Base-by-base conservation (phyloP, 805 yeast genomes). In the Jamesozyma hellenica region DNA sequence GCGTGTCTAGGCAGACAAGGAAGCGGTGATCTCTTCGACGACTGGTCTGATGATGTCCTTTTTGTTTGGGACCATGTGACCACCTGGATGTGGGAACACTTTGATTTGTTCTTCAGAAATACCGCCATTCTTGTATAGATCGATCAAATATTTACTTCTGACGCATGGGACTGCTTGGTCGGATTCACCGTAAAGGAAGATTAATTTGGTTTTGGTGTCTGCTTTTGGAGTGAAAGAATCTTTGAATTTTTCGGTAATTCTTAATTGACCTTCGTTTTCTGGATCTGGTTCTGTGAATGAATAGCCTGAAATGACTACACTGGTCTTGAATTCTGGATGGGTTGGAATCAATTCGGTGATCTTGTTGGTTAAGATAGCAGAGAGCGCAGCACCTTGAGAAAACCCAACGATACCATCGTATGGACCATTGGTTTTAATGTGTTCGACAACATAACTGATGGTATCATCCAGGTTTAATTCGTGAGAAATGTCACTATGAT, bases 51-150 rank as follows among this genome's bases (percentile, higher is more conserved):
- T 51, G 50, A 67, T 59, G 41, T 71, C 74, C 59, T 82, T 83
- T 36, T 87, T 80, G 61, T 85, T 86, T 23, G 97, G 98, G 35
- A 90, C 95, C 64, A 82, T 87, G 56, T 90, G 98, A 1, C 97
- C 96, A 44, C 98, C 97, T 9, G 96, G 96, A 54, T 90, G 98
- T 47, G 74, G 80, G 43, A 81, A 64, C 12, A 65, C 52, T 4
- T 61, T 67, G 5, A 82, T 64, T 18, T 60, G 55, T 10, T 58
- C 63, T 16, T 63, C 71, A 38, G 73, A 33, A 4, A 36, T 34
- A 25, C 38, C 44, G 10, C 54, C 51, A 3, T 45, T 42, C 17
- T 48, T 40, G 38, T 80, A 74, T 29, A 71, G 61, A 14, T 72
- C 70, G 42, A 71, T 75, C 32, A 92, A 65, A 18, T 69, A 68